Evolutionary conservation across 768 basidiomycete species (phyloP).

Genomic region (Tulasnella sp.): DNA sequence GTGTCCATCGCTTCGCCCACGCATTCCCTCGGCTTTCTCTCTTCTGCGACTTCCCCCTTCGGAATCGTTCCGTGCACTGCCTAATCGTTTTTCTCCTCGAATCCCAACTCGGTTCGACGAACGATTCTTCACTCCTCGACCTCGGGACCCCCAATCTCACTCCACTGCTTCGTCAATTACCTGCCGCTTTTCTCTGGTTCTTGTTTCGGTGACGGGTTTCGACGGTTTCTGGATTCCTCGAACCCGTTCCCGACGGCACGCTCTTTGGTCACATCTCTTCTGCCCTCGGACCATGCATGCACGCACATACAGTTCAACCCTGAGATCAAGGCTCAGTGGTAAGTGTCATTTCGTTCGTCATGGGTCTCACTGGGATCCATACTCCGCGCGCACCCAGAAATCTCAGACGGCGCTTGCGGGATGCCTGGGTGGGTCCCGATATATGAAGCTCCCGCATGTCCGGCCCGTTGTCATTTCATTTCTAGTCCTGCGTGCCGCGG

Average conservation of each 20-base stretch:
- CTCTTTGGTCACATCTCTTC: background rate
- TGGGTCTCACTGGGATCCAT: background rate
- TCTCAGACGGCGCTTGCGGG: background rate
- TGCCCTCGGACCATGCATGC: background rate
- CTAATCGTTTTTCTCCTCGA: background rate
- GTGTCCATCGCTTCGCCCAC: background rate
- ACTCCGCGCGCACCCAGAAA: background rate
- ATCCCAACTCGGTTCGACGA: background rate
- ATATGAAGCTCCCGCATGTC: background rate
- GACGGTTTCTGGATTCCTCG: background rate
- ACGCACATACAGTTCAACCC: constrained; percentile 17
- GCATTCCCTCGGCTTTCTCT: background rate
- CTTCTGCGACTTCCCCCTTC: background rate
- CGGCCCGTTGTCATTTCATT: constrained; percentile 10
- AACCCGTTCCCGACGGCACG: constrained; percentile 12
- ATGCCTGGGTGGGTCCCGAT: background rate
- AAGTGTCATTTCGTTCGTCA: background rate
- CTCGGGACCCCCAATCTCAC: constrained; percentile 15
- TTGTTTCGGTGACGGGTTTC: background rate
- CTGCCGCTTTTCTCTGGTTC: background rate
- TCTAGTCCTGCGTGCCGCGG: background rate
- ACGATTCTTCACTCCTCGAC: constrained; percentile 8
- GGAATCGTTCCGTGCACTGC: constrained; percentile 9
- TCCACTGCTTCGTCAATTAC: background rate
- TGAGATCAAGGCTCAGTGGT: constrained; percentile 14